Conservation (phyloP, 106 monocot genomes). For the Gastrodia elata region DNA sequence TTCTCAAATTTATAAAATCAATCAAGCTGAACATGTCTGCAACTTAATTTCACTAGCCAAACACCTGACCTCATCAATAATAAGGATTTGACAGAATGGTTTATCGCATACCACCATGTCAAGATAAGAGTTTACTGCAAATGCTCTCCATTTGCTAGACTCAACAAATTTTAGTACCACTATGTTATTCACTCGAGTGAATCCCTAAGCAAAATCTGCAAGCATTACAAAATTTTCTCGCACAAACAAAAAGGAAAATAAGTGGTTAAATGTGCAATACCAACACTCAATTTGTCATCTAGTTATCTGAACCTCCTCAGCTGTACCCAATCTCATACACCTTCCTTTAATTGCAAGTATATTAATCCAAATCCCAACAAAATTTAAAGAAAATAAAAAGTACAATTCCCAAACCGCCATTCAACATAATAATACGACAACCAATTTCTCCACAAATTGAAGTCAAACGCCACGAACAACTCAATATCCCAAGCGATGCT, state of each 20-base stretch:
- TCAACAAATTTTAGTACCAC: not conserved
- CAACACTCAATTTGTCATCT: not conserved
- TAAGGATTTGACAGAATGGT: not conserved
- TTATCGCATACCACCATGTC: not conserved
- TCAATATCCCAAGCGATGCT: not conserved
- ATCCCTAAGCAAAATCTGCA: constrained; percentile 1
- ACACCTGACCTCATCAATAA: not conserved
- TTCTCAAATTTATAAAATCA: not conserved
- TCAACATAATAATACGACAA: not conserved
- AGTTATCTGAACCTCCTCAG: not conserved
- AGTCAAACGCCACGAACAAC: not conserved
- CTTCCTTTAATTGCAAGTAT: not conserved
- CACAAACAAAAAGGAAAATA: not conserved
- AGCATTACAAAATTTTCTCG: not conserved
- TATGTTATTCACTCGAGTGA: not conserved
- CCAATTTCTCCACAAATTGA: not conserved
- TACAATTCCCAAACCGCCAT: not conserved
- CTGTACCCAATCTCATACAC: not conserved
- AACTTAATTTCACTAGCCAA: not conserved
- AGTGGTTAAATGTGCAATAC: not conserved
- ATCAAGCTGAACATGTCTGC: not conserved
- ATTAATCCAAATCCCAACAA: constrained; percentile 1
- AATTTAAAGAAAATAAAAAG: not conserved
- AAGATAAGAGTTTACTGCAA: not conserved
- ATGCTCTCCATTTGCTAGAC: not conserved